Base-by-base conservation (phyloP, 805 yeast genomes). In the Cyberlindnera meyerae region DNA sequence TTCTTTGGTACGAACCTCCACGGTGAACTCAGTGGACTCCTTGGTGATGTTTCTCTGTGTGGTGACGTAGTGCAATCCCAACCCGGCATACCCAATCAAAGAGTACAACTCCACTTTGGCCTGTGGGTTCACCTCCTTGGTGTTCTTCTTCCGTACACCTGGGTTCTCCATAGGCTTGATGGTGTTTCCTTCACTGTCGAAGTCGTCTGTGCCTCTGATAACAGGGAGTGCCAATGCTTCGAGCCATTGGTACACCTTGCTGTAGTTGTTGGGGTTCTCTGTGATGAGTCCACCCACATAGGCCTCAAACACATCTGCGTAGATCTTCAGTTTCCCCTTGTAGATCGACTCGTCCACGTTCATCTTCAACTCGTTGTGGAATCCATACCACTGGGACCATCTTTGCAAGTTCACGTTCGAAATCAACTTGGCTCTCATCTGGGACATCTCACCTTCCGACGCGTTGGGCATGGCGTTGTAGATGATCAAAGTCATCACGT, bases 221-320 rank as follows among this genome's bases (percentile, higher is more conserved):
- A 70, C 62, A 3, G 78, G 76, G n/a, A 58, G 60, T 24, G 79
- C 71, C 27, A 82, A 57, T 31, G 63, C 57, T 6, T 57, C 49
- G 18, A 83, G 54, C 90, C 90, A 83, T 11, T 64, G 58, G 45
- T 70, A 70, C 6, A 82, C 70, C 16, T 59, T 67, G 2, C 63
- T 55, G 33, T 72, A 62, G 42, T 77, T 73, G 13, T 58, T 54
- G 16, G 65, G 60, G 29, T 72, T 64, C 44, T 84, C 94, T 16
- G 75, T 65, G 7, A 72, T 71, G 22, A 90, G 59, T 0, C 94
- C 98, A 6, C 96, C 97, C 31, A 93, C 70, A 48, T 90, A 90
- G 0, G 97, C 96, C 61, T 93, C 98, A 55, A 90, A 85, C 0
- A 83, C 77, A 66, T 90, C 98, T 0, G 97, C 96, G 52, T 72